Conservation (phyloP, 2,329 filamentous ascomycete species). For the Hypoxylon sp. region DNA sequence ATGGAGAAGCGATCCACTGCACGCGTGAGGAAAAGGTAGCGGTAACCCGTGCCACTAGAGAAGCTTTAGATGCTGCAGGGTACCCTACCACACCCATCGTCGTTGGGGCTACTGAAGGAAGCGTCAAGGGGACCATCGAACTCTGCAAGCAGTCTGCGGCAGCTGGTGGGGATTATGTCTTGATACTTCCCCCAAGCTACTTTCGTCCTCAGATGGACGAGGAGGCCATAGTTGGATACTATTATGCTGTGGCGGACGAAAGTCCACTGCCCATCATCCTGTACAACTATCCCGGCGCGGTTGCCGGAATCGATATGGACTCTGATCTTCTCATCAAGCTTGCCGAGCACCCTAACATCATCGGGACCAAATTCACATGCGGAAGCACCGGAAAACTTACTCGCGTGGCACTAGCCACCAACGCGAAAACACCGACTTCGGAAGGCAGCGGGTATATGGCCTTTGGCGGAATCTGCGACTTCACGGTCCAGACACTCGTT, state of each 20-base stretch:
- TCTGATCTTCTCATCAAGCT: conserved; percentile 85
- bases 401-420: conserved; percentile 75
- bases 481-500: conserved; percentile 81
- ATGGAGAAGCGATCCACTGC: conserved; percentile 88
- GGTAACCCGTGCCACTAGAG: conserved; percentile 79
- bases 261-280: conserved; percentile 81
- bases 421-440: conserved; percentile 71
- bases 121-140: conserved; percentile 81
- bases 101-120: conserved; percentile 82
- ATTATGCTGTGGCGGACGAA: conserved; percentile 75
- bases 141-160: conserved; percentile 71
- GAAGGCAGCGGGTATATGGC: conserved; percentile 79
- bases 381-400: conserved; percentile 91
- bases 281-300: conserved; percentile 92
- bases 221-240: conserved; percentile 76
- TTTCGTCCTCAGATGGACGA: conserved; percentile 82
- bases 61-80: conserved; percentile 82
- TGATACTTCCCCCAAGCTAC: conserved; percentile 84
- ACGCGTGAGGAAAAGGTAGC: conserved; percentile 78
- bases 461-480: conserved; percentile 88
- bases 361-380: conserved; percentile 92
- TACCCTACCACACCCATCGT: conserved; percentile 81
- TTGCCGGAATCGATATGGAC: conserved; percentile 88
- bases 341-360: conserved; percentile 81
- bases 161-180: conserved; percentile 80